phyloP scores from a whole-genome alignment of 1,284 basidiomycete species.

The Chondrostereum purpureum region DNA sequence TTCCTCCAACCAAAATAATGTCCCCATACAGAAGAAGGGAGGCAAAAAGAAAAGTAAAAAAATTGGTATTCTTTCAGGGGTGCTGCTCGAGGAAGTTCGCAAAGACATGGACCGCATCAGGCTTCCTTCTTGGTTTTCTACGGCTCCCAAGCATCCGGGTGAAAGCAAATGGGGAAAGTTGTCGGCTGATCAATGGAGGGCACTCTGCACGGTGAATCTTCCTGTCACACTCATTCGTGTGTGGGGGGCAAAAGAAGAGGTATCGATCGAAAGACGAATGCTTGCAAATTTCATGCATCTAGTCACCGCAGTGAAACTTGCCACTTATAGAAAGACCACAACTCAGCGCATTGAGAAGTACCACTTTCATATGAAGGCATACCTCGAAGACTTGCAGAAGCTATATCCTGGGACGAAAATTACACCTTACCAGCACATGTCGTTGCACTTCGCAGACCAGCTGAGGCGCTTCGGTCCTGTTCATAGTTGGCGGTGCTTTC shows the following conservation, averaged over 20 bases:
- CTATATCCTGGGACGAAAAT: constrained; percentile 25
- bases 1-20: too few relatives aligned
- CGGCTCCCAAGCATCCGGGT: constrained; percentile 24
- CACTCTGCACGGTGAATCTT: constrained; percentile 22
- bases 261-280: constrained; percentile 17
- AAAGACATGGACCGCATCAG: constrained; percentile 20
- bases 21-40: too few relatives aligned
- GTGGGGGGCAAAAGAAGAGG: constrained; percentile 21
- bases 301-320: constrained; percentile 26
- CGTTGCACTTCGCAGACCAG: constrained; percentile 26
- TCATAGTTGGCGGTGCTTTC: constrained; percentile 29
- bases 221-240: constrained; percentile 26
- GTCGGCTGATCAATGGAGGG: constrained; percentile 31
- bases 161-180: constrained; percentile 24
- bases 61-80: too few relatives aligned
- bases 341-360: constrained; percentile 16
- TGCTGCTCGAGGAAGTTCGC: too few relatives aligned
- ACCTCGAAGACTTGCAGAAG: constrained; percentile 20
- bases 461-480: too few relatives aligned
- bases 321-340: constrained; percentile 17
- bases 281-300: constrained; percentile 33
- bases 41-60: too few relatives aligned
- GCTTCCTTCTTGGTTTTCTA: constrained; percentile 24
- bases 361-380: constrained; percentile 22
- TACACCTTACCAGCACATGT: constrained; percentile 30